Evolutionary conservation across 2,329 filamentous ascomycete species (phyloP).

Genomic region (Venturia effusa): DNA sequence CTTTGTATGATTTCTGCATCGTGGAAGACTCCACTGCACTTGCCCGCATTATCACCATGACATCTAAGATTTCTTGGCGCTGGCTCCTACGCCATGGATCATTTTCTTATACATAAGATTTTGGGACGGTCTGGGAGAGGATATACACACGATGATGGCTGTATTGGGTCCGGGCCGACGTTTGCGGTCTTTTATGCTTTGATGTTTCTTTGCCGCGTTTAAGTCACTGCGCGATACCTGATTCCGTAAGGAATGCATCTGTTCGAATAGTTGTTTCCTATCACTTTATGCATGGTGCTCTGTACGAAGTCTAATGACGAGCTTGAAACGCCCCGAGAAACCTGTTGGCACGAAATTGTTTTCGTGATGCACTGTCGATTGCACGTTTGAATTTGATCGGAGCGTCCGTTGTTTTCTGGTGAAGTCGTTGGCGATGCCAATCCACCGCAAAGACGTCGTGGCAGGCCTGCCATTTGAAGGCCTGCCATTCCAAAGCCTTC

Average conservation of each 20-base stretch:
- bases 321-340: background rate
- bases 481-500: no score
- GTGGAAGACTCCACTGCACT: background rate
- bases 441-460: no score
- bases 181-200: background rate
- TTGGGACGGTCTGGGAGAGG: background rate
- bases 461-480: no score
- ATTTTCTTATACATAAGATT: background rate
- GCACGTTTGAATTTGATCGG: background rate
- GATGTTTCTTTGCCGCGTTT: background rate
- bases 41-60: background rate
- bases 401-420: no score
- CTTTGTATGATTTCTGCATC: conserved; percentile 21
- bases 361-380: background rate
- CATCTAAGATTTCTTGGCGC: background rate
- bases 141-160: background rate
- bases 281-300: background rate
- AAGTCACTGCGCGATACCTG: background rate
- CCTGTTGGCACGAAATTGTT: background rate
- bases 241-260: background rate
- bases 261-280: background rate
- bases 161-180: background rate
- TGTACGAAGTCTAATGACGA: background rate
- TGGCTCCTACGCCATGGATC: background rate
- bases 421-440: no score